Conservation (phyloP, 1,284 basidiomycete species). For the Sporisorium scitamineum region DNA sequence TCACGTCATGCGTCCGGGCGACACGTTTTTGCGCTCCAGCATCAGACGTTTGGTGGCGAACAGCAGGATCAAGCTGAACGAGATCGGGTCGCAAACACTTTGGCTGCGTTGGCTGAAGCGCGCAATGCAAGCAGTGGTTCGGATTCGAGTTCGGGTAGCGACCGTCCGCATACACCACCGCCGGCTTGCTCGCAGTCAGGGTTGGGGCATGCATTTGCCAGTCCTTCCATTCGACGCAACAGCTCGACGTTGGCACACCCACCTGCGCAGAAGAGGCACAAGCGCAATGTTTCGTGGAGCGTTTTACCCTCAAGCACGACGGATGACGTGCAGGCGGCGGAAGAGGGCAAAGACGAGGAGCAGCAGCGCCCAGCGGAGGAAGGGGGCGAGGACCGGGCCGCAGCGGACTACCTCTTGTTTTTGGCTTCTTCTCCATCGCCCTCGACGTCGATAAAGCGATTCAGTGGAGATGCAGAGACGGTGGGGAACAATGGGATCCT, state of each 20-base stretch:
- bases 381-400: slow-evolving; percentile 23
- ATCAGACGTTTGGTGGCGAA: slow-evolving; percentile 6
- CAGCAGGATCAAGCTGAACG: slow-evolving; percentile 48
- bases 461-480: slow-evolving; percentile 12
- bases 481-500: slow-evolving; percentile 16
- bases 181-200: slow-evolving; percentile 3
- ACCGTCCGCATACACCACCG: slow-evolving; percentile 23
- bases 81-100: slow-evolving; percentile 44
- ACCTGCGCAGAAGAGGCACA: slow-evolving; percentile 13
- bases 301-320: slow-evolving; percentile 2
- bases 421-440: slow-evolving; percentile 40
- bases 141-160: slow-evolving; percentile 29
- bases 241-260: not conserved
- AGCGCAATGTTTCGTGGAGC: slow-evolving; percentile 37
- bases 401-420: slow-evolving; percentile 45
- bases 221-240: slow-evolving; percentile 19
- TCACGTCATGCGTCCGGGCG: slow-evolving; percentile 41
- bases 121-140: slow-evolving; percentile 23
- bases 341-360: slow-evolving; percentile 2
- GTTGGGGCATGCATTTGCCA: slow-evolving; percentile 21
- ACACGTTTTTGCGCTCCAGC: slow-evolving; percentile 17
- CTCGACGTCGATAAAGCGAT: slow-evolving; percentile 26
- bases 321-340: not conserved
- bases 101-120: slow-evolving; percentile 38
- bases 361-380: not conserved